Evolutionary conservation across 2,329 filamentous ascomycete species (phyloP).

Genomic region (Colletotrichum lupini): DNA sequence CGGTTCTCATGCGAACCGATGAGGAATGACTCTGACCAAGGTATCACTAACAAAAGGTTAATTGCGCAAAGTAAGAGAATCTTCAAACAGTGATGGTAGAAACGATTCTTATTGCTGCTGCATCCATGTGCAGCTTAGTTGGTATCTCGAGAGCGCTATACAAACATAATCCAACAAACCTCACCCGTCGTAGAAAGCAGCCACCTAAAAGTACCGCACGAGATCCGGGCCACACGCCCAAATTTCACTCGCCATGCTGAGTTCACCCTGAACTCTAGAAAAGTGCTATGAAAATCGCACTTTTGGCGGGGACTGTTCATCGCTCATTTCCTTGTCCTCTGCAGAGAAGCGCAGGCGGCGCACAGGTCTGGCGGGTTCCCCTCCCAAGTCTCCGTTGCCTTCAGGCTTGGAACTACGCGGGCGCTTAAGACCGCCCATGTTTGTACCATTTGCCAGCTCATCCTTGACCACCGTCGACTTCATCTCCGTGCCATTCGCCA

Average conservation of each 20-base stretch:
- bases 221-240: not conserved
- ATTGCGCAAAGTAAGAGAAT: not conserved
- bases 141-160: too few species aligned
- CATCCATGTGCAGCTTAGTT: not conserved
- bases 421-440: constrained; percentile 41
- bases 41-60: not conserved
- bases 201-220: not conserved
- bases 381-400: constrained; percentile 11
- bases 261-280: not conserved
- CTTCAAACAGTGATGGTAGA: not conserved
- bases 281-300: not conserved
- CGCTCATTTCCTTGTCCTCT: not conserved
- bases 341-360: constrained; percentile 47
- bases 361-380: constrained; percentile 40
- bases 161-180: not conserved
- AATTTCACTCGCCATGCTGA: not conserved
- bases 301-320: not conserved
- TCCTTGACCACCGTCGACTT: not conserved
- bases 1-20: not conserved
- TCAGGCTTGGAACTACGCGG: constrained; percentile 24
- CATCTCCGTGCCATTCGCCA: constrained; percentile 41
- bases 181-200: not conserved
- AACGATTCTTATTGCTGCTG: not conserved
- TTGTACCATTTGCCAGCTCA: not conserved
- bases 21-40: not conserved